Base-by-base conservation (phyloP, 2,329 filamentous ascomycete species). In the Phoma herbarum region DNA sequence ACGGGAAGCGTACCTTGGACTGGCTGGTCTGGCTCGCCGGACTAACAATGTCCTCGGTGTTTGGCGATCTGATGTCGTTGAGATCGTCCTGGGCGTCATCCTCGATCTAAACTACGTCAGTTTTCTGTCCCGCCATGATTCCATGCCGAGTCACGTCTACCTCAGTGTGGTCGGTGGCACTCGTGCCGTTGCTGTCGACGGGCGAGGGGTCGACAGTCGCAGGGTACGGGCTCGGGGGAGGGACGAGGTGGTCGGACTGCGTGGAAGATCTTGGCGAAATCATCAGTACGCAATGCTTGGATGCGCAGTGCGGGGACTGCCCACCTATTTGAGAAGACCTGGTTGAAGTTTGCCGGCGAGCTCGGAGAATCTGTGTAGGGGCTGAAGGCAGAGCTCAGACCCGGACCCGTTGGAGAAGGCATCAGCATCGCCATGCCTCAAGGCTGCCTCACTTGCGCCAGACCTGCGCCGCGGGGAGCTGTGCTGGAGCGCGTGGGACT, bases 121-220 rank as follows among this genome's bases (percentile, higher is more conserved):
- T 33, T 20, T 20, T 35, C 35, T 20, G 11, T 33, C 39, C 18
- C 7, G 20, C 8, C 16, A 5, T 33, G 4, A 10, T 3, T 6
- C 22, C 7, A 25, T 12, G 9, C 20, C 12, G 11, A 11, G 33
- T 1, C 8, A 0, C 3, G 18, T 22, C 4, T 72, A 78, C 75
- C 67, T 95, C 92, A 11, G 92, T 94, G 43, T 86, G 88, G 70
- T 95, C 91, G 10, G 92, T 94, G 37, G 86, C 88, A 69, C 90
- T 90, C 23, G 92, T 95, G 59, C 91, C 90, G 73, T 91, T 93
- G 37, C 92, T 95, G 49, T 92, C 93, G 23, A 94, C 91, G 8
- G 92, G 91, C 18, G 91, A 94, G 10, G 91, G 91, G 39, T 92
- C 91, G 52, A 93, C 89, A 65, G 61, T 89, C 83, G 77, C 87